These are phyloP conservation scores for Akanthomyces dipterigenus DNA, from an alignment of 2,329 filamentous ascomycete genomes.

Conservation along the genomic window DNA sequence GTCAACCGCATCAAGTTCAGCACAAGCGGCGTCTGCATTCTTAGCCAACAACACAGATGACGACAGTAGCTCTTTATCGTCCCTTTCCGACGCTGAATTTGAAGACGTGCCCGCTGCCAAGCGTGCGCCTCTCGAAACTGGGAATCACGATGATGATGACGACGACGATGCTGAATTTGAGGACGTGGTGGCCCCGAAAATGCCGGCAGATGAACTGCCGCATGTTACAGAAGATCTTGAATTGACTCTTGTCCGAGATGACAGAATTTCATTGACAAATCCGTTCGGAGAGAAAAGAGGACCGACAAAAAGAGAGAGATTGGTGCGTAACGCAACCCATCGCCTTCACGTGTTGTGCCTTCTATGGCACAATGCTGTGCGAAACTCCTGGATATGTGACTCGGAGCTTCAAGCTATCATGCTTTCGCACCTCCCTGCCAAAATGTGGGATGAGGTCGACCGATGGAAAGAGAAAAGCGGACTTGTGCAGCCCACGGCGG, in stretches of 20 bases:
- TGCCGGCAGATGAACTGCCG: constrained; percentile 28
- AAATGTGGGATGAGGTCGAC: constrained; percentile 65
- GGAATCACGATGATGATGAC: constrained; percentile 36
- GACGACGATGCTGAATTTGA: constrained; percentile 54
- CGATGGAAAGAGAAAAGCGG: constrained; percentile 67
- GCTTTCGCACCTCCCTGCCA: constrained; percentile 62
- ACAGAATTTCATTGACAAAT: constrained; percentile 54
- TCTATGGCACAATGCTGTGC: constrained; percentile 81
- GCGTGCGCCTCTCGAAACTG: constrained; percentile 37
- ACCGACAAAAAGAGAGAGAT: constrained; percentile 75
- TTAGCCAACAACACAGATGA: constrained; percentile 39
- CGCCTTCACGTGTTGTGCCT: constrained; percentile 82
- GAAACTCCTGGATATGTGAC: constrained; percentile 81
- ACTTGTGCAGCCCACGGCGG: constrained; percentile 29
- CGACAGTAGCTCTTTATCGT: constrained; percentile 44
- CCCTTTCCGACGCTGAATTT: constrained; percentile 50
- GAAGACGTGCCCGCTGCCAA: constrained; percentile 58
- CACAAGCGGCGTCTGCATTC: constrained; percentile 34
- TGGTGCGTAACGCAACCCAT: constrained; percentile 72
- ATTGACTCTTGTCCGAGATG: constrained; percentile 58
- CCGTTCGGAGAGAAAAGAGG: constrained; percentile 68
- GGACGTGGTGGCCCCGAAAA: constrained; percentile 42
- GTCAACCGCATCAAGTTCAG: constrained; percentile 35
- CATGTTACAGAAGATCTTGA: constrained; percentile 61
- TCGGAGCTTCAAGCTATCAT: constrained; percentile 67